phyloP scores from a whole-genome alignment of 768 basidiomycete genomes.

The Hirschioporus abietinus region DNA sequence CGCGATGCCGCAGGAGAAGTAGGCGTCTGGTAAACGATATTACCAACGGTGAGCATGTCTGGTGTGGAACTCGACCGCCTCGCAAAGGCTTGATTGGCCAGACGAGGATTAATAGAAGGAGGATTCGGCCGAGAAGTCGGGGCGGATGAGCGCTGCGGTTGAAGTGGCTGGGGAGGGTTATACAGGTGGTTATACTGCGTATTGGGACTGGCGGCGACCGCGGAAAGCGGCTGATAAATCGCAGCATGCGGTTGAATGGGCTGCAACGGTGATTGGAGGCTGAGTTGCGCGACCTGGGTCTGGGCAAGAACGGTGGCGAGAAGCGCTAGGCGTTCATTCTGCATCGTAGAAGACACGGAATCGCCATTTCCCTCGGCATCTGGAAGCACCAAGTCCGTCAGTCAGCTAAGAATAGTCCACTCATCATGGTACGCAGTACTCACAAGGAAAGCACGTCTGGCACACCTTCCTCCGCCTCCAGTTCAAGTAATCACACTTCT shows the following conservation, averaged over 20 bases:
- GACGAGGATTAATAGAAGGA: slow-evolving; percentile 20
- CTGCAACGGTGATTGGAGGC: slow-evolving; percentile 19
- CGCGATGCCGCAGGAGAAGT: slow-evolving; percentile 22
- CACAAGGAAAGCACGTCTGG: slow-evolving; percentile 83
- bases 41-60: slow-evolving; percentile 30
- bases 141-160: slow-evolving; percentile 44
- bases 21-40: slow-evolving; percentile 60
- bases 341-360: slow-evolving; percentile 79
- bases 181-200: slow-evolving; percentile 6
- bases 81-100: slow-evolving; percentile 29
- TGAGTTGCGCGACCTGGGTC: slow-evolving; percentile 28
- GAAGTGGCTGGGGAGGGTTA: slow-evolving; percentile 29
- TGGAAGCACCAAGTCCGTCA: slow-evolving; percentile 22
- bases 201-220: slow-evolving; percentile 10
- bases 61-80: slow-evolving; percentile 50
- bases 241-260: slow-evolving; percentile 15
- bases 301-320: slow-evolving; percentile 69
- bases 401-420: neutral
- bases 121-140: slow-evolving; percentile 34
- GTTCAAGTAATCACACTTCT: slow-evolving; percentile 82
- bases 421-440: slow-evolving; percentile 24
- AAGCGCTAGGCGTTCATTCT: slow-evolving; percentile 78
- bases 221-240: slow-evolving; percentile 14
- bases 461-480: slow-evolving; percentile 87
- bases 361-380: slow-evolving; percentile 88